These are phyloP conservation scores for Phanerochaete sordida DNA, from an alignment of 768 basidiomycete species.

Conservation along the genomic window DNA sequence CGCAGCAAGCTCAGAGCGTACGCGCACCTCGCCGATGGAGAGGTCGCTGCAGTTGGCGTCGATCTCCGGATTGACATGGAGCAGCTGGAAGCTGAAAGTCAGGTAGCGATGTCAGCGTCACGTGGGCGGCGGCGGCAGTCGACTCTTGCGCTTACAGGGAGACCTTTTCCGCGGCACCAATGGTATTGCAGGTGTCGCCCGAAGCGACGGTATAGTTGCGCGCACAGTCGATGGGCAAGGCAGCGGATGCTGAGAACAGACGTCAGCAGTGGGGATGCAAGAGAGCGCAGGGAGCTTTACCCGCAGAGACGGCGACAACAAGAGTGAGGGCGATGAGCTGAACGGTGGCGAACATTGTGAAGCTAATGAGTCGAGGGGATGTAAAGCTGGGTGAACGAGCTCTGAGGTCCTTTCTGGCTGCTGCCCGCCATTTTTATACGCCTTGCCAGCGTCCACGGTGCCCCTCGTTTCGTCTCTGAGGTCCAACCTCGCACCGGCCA, in stretches of 20 bases:
- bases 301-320: neutral
- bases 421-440: neutral
- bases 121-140: neutral
- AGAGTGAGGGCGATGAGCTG: neutral
- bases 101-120: neutral
- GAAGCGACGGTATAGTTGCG: slow-evolving; percentile 45
- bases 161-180: slow-evolving; percentile 42
- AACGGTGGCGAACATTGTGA: neutral
- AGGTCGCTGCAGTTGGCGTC: slow-evolving; percentile 57
- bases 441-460: too few relatives aligned
- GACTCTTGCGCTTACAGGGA: slow-evolving; percentile 38
- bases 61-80: slow-evolving; percentile 46
- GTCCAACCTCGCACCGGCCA: too few relatives aligned
- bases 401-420: neutral
- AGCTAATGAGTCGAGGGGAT: neutral
- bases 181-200: slow-evolving; percentile 54
- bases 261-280: too few relatives aligned
- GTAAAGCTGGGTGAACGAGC: neutral
- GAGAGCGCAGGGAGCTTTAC: neutral
- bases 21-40: slow-evolving; percentile 41
- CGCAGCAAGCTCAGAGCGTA: neutral
- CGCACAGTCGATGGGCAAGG: too few relatives aligned
- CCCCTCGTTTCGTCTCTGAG: too few relatives aligned
- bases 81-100: slow-evolving; percentile 51
- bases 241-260: too few relatives aligned